Base-by-base conservation (phyloP, 2,329 filamentous ascomycete genomes). In the Hymenotorrendiella dingleyae region DNA sequence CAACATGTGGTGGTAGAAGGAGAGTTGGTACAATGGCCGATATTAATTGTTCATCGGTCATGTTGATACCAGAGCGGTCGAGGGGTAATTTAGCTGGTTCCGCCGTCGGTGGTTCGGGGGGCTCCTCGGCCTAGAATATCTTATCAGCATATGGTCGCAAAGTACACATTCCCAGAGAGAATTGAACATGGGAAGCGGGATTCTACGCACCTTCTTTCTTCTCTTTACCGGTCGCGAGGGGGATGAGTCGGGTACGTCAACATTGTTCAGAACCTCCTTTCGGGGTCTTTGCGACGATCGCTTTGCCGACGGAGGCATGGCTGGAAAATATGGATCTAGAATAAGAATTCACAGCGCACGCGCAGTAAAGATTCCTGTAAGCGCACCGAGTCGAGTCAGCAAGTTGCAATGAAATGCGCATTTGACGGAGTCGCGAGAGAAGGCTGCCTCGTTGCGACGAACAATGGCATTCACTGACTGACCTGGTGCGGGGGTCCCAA, bases 151-250 rank as follows among this genome's bases (percentile, higher is more conserved):
- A n/a, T n/a, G n/a, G n/a, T n/a, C 22, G 20, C 14, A 22, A 4
- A 19, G 21, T n/a, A 20, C 7, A 27, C 26, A 40, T 45, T 35
- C 43, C 42, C 19, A 43, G 14, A 27, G 12, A 36, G 24, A 8
- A 14, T 19, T 28, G 22, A 11, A 22, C 8, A 2, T 17, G 27
- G 12, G 23, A 9, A 21, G 23, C 10, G 14, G 12, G 12, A 10
- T 16, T 12, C 10, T 11, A 34, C 17, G 30, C 45, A 77, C 76
- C 71, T 76, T 78, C 67, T 73, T 82, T 64, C 78, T 74, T 57
- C 78, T 76, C 67, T 82, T 82, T 9, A 71, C 66, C n/a, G 78
- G 78, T 41, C 77, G 72, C 45, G 71, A 74, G 11, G 78, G 78
- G 4, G 78, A 82, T 20, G 77, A 76, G 39, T 60, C 55, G 8